Conservation (phyloP, 2,329 filamentous ascomycete genomes). For the Neopestalotiopsis sp. region DNA sequence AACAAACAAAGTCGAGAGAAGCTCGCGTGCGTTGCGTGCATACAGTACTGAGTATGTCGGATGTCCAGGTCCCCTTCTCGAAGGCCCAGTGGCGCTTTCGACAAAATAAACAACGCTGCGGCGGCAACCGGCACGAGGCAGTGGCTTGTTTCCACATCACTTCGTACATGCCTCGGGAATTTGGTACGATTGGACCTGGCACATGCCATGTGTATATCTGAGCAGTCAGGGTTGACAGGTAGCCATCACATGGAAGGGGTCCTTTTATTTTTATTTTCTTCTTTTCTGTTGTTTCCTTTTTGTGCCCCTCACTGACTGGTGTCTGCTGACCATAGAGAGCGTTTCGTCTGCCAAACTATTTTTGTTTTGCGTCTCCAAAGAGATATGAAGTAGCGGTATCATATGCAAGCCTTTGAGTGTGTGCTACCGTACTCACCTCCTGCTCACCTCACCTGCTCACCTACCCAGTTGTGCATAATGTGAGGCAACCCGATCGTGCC, state of each 20-base stretch:
- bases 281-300: not conserved
- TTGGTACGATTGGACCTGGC: not conserved
- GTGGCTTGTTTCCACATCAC: not conserved
- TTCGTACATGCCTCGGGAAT: not conserved
- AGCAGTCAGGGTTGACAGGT: not conserved
- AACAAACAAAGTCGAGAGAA: not conserved
- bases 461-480: not conserved
- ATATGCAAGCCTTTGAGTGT: not conserved
- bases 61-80: no score
- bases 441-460: no score
- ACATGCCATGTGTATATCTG: not conserved
- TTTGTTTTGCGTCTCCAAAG: not conserved
- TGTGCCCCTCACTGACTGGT: not conserved
- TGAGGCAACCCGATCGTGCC: not conserved
- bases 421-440: no score
- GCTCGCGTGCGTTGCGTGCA: not conserved
- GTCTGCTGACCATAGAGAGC: not conserved
- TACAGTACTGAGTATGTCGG: no score
- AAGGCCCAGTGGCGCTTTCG: no score
- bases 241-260: not conserved
- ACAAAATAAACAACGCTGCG: not conserved
- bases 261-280: no score
- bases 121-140: not conserved
- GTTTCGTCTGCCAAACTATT: not conserved
- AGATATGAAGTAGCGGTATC: conserved; percentile 1